These are phyloP conservation scores for Angomonas deanei DNA, from an alignment of 208 protist genomes.

Conservation along the genomic window DNA sequence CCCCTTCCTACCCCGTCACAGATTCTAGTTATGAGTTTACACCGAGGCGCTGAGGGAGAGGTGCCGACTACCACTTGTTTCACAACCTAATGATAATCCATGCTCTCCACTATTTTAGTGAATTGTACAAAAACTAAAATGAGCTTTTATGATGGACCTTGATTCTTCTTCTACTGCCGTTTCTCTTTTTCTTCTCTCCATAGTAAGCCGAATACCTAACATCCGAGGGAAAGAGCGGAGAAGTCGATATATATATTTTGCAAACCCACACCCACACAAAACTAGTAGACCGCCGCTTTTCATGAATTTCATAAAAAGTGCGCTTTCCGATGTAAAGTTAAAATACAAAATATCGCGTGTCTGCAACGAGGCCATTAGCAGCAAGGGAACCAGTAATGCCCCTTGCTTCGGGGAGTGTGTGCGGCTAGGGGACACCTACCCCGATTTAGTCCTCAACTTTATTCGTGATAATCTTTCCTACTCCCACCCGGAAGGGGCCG, in stretches of 20 bases:
- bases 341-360: constrained; percentile 37
- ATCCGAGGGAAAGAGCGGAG: not conserved
- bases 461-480: constrained; percentile 33
- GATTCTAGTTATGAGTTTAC: constrained; percentile 61
- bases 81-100: not conserved
- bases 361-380: constrained; percentile 26
- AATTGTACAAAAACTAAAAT: not conserved
- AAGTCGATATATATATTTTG: too few relatives aligned
- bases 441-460: constrained; percentile 38
- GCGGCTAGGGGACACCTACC: constrained; percentile 43
- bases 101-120: not conserved
- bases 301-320: constrained; percentile 63
- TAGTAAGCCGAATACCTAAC: not conserved
- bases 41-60: not conserved
- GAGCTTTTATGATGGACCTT: not conserved
- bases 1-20: constrained; percentile 1
- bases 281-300: not conserved
- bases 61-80: not conserved
- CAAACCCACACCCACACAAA: too few relatives aligned
- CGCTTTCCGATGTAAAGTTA: constrained; percentile 44
- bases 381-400: not conserved
- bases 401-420: constrained; percentile 35
- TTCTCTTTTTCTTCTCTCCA: not conserved
- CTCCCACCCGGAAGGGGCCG: constrained; percentile 23
- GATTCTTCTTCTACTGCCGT: not conserved